Evolutionary conservation across 83 land plant genomes (phyloP).

Genomic region (Diphasiastrum complanatum): DNA sequence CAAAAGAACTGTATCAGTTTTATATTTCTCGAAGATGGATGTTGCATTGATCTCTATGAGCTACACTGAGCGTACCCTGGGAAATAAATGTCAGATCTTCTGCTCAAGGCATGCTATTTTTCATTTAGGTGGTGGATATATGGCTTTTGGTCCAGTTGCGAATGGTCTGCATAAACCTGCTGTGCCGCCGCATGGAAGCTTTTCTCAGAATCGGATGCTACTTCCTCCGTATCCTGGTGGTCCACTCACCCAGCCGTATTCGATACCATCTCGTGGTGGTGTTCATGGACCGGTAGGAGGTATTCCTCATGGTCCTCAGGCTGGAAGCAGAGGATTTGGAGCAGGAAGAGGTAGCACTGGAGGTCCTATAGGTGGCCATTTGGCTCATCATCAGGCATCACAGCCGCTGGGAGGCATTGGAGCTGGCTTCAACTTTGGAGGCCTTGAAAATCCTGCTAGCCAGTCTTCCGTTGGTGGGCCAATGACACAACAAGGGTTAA

Average conservation of each 20-base stretch:
- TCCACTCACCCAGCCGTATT: slow-evolving; percentile 87
- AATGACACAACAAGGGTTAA: slow-evolving; percentile 69
- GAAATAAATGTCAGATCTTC: neutral
- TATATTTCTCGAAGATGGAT: too few relatives aligned
- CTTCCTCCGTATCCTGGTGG: slow-evolving; percentile 74
- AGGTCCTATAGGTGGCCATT: slow-evolving; percentile 93
- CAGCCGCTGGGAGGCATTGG: slow-evolving; percentile 69
- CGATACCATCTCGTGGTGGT: slow-evolving; percentile 91
- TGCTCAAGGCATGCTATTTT: neutral
- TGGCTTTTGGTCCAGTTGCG: slow-evolving; percentile 61
- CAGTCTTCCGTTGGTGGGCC: slow-evolving; percentile 87
- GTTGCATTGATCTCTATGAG: too few relatives aligned
- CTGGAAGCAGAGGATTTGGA: slow-evolving; percentile 82
- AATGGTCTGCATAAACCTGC: slow-evolving; percentile 80
- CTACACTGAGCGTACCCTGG: too few relatives aligned
- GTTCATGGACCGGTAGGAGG: slow-evolving; percentile 97
- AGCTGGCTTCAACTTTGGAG: slow-evolving; percentile 69
- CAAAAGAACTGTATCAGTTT: neutral
- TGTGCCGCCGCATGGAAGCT: slow-evolving; percentile 54
- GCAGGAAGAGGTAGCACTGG: slow-evolving; percentile 88
- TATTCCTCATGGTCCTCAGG: slow-evolving; percentile 73
- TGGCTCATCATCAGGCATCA: slow-evolving; percentile 85
- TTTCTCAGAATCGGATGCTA: slow-evolving; percentile 62
- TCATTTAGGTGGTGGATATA: slow-evolving; percentile 53
- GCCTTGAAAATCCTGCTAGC: slow-evolving; percentile 72